These are phyloP conservation scores for Fusarium denticulatum DNA, from an alignment of 2,329 filamentous ascomycete species.

Conservation along the genomic window DNA sequence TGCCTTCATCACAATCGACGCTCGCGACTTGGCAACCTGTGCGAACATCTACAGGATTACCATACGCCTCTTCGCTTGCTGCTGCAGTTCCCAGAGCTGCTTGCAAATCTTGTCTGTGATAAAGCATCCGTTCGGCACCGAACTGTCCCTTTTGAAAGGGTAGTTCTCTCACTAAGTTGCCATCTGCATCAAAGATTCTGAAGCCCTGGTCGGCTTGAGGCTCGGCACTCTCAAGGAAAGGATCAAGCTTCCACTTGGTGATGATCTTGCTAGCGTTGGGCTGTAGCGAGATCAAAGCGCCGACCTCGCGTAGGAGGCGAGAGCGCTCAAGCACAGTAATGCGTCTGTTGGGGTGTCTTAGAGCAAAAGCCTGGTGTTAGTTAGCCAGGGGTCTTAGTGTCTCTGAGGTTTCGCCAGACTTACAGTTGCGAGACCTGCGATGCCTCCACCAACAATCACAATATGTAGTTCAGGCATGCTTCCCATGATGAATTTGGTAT, in stretches of 20 bases:
- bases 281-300: slow-evolving; percentile 33
- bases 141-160: slow-evolving; percentile 26
- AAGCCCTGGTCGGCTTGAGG: slow-evolving; percentile 32
- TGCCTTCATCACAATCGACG: slow-evolving; percentile 27
- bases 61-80: not conserved
- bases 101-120: slow-evolving; percentile 36
- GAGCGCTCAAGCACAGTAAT: slow-evolving; percentile 39
- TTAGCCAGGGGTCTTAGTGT: not conserved
- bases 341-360: slow-evolving; percentile 21
- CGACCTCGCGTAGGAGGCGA: slow-evolving; percentile 35
- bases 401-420: not conserved
- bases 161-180: slow-evolving; percentile 28
- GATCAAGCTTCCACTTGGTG: slow-evolving; percentile 26
- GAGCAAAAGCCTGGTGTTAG: slow-evolving; percentile 11
- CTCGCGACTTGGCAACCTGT: slow-evolving; percentile 24
- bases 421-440: slow-evolving; percentile 33
- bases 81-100: slow-evolving; percentile 26
- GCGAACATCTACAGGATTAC: slow-evolving; percentile 25
- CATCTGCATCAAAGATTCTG: slow-evolving; percentile 31
- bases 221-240: slow-evolving; percentile 25
- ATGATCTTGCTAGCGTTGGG: slow-evolving; percentile 38
- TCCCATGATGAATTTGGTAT: slow-evolving; percentile 19
- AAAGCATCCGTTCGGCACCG: slow-evolving; percentile 35
- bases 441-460: slow-evolving; percentile 36
- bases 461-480: slow-evolving; percentile 33